Conservation (phyloP, 495 filamentous ascomycete genomes). For the Neurospora sp. region DNA sequence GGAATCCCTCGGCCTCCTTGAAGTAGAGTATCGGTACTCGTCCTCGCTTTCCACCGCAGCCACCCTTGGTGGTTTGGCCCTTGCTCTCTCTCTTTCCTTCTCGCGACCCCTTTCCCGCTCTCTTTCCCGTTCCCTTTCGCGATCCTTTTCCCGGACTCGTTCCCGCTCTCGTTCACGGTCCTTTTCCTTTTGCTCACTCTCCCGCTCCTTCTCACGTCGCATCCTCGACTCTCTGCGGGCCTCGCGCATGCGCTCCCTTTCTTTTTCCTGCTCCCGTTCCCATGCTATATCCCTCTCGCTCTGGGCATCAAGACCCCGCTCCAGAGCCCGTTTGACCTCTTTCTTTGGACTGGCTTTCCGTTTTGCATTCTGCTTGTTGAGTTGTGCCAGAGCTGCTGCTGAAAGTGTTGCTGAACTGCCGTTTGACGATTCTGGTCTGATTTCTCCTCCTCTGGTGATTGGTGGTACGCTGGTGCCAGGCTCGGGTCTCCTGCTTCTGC, state of each 20-base stretch:
- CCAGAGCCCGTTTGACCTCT: background rate
- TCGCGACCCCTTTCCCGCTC: constrained; percentile 4
- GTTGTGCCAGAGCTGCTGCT: constrained; percentile 49
- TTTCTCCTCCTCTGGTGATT: background rate
- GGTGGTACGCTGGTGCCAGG: constrained; percentile 16
- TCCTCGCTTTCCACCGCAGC: constrained; percentile 12
- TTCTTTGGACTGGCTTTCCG: constrained; percentile 4
- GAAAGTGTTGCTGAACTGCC: constrained; percentile 26
- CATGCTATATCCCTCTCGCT: constrained; percentile 19
- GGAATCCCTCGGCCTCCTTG: background rate
- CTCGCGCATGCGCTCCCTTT: constrained; percentile 16
- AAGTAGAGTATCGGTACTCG: constrained; percentile 13
- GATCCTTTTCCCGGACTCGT: constrained; percentile 16
- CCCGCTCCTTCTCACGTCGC: background rate
- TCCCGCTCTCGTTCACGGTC: constrained; percentile 21
- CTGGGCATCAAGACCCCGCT: background rate
- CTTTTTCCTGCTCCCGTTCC: constrained; percentile 18
- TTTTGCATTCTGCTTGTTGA: constrained; percentile 47
- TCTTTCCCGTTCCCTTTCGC: constrained; percentile 10
- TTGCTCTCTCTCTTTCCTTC: background rate
- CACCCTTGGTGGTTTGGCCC: background rate
- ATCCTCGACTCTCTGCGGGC: constrained; percentile 4
- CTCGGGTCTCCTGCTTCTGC: constrained; percentile 10
- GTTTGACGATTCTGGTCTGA: constrained; percentile 8
- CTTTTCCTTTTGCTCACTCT: constrained; percentile 24